Percentiles rank a stretch among this genome's conserved stretches.
These are phyloP conservation scores for Curvularia sp. DNA, from an alignment of 2,329 filamentous ascomycete species.

Conservation along the genomic window DNA sequence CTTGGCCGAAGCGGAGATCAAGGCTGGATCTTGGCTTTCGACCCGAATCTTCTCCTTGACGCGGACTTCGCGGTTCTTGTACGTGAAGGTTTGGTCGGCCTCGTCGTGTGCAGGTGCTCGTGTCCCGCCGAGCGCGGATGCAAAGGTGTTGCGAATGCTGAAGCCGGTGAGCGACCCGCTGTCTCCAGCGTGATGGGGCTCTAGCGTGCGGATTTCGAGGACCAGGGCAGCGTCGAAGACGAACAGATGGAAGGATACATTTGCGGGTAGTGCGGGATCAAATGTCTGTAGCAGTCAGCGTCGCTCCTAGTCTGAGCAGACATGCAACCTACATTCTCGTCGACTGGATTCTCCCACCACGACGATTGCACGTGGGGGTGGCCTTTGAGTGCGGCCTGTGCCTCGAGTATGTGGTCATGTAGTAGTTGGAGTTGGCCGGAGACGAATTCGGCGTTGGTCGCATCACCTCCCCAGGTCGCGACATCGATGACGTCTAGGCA, in stretches of 20 bases:
- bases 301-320: neutral
- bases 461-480: slow-evolving; percentile 74
- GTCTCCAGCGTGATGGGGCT: slow-evolving; percentile 56
- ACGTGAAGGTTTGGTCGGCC: slow-evolving; percentile 77
- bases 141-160: slow-evolving; percentile 64
- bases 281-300: slow-evolving; percentile 57
- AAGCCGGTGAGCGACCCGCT: slow-evolving; percentile 53
- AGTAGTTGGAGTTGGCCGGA: slow-evolving; percentile 65
- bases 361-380: slow-evolving; percentile 58
- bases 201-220: slow-evolving; percentile 72
- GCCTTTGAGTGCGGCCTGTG: slow-evolving; percentile 66
- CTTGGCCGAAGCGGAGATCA: slow-evolving; percentile 85
- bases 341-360: slow-evolving; percentile 64
- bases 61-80: slow-evolving; percentile 72
- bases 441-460: slow-evolving; percentile 65
- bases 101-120: slow-evolving; percentile 63
- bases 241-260: slow-evolving; percentile 74
- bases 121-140: slow-evolving; percentile 54
- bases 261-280: slow-evolving; percentile 67
- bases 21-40: slow-evolving; percentile 85
- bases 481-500: slow-evolving; percentile 84
- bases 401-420: slow-evolving; percentile 68
- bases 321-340: slow-evolving; percentile 61
- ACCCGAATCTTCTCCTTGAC: slow-evolving; percentile 90
- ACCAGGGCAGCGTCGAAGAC: slow-evolving; percentile 63